Percentiles rank a stretch among this genome's conserved stretches.
Conservation (phyloP, 805 yeast species). For the Lipomyces japonicus region DNA sequence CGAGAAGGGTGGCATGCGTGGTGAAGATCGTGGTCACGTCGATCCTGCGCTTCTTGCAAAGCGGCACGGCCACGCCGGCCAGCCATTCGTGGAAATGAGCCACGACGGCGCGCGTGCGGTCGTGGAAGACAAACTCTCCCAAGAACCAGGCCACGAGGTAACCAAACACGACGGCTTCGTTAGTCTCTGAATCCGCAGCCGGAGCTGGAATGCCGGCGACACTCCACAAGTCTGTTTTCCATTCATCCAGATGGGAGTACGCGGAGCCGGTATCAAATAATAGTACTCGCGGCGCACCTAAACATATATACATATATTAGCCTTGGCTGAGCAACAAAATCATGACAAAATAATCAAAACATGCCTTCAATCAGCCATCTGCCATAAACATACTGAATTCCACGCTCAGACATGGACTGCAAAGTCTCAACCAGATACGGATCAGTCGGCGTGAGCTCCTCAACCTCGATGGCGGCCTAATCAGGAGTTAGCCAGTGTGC, state of each 20-base stretch:
- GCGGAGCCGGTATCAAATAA: slow-evolving; percentile 84
- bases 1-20: slow-evolving; percentile 93
- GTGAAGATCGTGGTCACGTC: slow-evolving; percentile 95
- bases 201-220: slow-evolving; percentile 92
- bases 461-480: slow-evolving; percentile 72
- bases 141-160: slow-evolving; percentile 95
- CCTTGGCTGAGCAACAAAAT: no score
- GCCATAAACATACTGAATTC: slow-evolving; percentile 80
- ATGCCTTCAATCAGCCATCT: slow-evolving; percentile 83
- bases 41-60: slow-evolving; percentile 84
- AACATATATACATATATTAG: background rate
- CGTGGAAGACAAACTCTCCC: slow-evolving; percentile 85
- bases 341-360: background rate
- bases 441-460: slow-evolving; percentile 54
- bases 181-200: slow-evolving; percentile 78
- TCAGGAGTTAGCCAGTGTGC: background rate
- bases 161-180: slow-evolving; percentile 89
- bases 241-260: slow-evolving; percentile 65
- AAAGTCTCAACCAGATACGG: slow-evolving; percentile 56
- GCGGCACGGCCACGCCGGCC: slow-evolving; percentile 92
- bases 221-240: slow-evolving; percentile 93
- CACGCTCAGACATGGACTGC: slow-evolving; percentile 76
- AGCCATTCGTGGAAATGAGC: slow-evolving; percentile 98
- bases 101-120: slow-evolving; percentile 81
- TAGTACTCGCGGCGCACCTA: slow-evolving; percentile 89